Evolutionary conservation across 805 yeast species (phyloP).

Genomic region (Candida maltosa): DNA sequence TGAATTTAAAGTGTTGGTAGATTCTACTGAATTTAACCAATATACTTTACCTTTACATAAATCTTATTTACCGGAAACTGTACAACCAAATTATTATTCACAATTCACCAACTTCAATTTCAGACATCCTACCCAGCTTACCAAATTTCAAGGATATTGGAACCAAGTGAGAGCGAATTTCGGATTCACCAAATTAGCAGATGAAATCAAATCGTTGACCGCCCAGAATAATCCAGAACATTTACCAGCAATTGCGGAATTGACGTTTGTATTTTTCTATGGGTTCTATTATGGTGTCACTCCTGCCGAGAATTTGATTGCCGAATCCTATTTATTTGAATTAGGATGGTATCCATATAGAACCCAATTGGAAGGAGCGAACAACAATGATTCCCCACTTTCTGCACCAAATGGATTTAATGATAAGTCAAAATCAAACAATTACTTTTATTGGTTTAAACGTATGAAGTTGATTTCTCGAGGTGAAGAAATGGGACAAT

Average conservation of each 20-base stretch:
- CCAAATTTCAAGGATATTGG: constrained; percentile 38
- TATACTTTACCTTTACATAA: constrained; percentile 27
- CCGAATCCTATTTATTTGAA: constrained; percentile 35
- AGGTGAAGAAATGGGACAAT: constrained; percentile 6
- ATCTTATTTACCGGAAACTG: constrained; percentile 29
- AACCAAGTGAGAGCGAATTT: constrained; percentile 32
- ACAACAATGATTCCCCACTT: constrained; percentile 5
- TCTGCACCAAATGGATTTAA: constrained; percentile 4
- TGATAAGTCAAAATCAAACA: constrained; percentile 7
- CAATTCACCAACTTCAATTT: constrained; percentile 11
- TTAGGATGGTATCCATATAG: constrained; percentile 43
- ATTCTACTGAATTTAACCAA: constrained; percentile 18
- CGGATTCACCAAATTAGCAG: constrained; percentile 30
- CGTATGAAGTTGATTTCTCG: constrained; percentile 14
- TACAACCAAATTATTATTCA: constrained; percentile 14
- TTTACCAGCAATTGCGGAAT: constrained; percentile 25
- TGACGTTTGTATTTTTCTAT: constrained; percentile 37
- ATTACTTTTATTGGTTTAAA: constrained; percentile 25
- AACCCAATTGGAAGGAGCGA: constrained; percentile 10
- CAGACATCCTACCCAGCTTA: constrained; percentile 33
- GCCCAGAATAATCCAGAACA: constrained; percentile 20
- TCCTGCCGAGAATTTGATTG: constrained; percentile 41
- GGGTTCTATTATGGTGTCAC: constrained; percentile 42
- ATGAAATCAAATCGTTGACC: constrained; percentile 24
- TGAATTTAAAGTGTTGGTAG: constrained; percentile 21